Evolutionary conservation across 139 green algal genomes (phyloP).

Genomic region (Picochlorum sp.): DNA sequence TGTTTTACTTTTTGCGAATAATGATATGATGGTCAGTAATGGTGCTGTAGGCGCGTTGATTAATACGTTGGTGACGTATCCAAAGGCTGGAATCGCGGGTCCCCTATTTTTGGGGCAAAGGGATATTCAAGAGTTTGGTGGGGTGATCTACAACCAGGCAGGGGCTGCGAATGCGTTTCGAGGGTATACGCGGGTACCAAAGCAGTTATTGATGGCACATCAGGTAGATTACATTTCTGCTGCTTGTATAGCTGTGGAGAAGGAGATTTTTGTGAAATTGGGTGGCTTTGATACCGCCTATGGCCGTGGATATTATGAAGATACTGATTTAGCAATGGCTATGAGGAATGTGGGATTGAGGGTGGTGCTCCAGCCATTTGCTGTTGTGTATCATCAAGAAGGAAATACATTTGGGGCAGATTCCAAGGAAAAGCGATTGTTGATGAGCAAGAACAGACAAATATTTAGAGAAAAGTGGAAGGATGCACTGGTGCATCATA

Average conservation of each 20-base stretch:
- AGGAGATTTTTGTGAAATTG: not conserved
- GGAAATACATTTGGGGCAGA: conserved; percentile 13
- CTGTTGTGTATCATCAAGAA: conserved; percentile 25
- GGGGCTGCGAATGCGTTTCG: conserved; percentile 3
- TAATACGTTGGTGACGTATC: not conserved
- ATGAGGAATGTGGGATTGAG: conserved; percentile 2
- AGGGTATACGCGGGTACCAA: not conserved
- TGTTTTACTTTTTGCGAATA: not conserved
- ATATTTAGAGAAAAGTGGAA: conserved; percentile 18
- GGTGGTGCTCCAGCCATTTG: conserved; percentile 17
- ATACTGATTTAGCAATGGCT: conserved; percentile 24
- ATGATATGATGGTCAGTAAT: not conserved
- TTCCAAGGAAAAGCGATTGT: conserved; percentile 2
- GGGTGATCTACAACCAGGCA: conserved; percentile 16
- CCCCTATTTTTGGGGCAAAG: conserved; percentile 17
- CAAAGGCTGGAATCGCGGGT: conserved; percentile 7
- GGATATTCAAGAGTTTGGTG: conserved; percentile 15
- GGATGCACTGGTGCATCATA: conserved; percentile 5
- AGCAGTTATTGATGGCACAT: not conserved
- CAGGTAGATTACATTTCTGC: conserved; percentile 23
- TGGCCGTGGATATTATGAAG: conserved; percentile 5
- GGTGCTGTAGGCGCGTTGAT: not conserved
- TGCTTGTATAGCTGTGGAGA: conserved; percentile 14
- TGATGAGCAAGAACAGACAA: conserved; percentile 15
- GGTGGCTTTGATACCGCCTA: conserved; percentile 10